Evolutionary conservation across 2,329 filamentous ascomycete genomes (phyloP).

Genomic region (Aspergillus fructus): DNA sequence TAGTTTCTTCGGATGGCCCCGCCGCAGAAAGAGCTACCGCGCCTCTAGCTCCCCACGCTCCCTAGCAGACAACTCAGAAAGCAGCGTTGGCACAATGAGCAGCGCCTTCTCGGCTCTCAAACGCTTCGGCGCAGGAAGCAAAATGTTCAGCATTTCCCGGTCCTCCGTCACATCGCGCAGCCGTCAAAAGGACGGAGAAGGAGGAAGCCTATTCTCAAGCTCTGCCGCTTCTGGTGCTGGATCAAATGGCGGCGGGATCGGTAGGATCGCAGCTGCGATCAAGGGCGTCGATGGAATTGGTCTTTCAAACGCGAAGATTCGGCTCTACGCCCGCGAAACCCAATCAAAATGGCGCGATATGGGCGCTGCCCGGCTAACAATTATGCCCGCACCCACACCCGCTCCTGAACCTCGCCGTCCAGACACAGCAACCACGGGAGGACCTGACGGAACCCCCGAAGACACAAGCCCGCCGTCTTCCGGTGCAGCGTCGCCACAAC

Average conservation of each 20-base stretch:
- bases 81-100: conserved; percentile 72
- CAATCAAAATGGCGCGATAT: conserved; percentile 86
- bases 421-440: conserved; percentile 37
- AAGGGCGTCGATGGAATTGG: conserved; percentile 64
- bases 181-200: conserved; percentile 41
- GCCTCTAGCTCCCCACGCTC: conserved; percentile 57
- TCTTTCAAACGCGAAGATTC: conserved; percentile 71
- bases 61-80: conserved; percentile 65
- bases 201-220: conserved; percentile 60
- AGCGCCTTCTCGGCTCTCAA: conserved; percentile 77
- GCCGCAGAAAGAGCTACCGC: conserved; percentile 54
- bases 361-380: conserved; percentile 78
- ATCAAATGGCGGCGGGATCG: conserved; percentile 58
- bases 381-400: conserved; percentile 59
- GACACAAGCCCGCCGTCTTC: conserved; percentile 23
- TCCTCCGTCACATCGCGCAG: conserved; percentile 67
- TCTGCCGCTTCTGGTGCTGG: conserved; percentile 47
- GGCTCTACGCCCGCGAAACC: conserved; percentile 76
- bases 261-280: conserved; percentile 47
- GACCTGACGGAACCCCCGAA: conserved; percentile 11
- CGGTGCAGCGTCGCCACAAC: conserved; percentile 37
- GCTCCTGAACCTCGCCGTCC: conserved; percentile 29
- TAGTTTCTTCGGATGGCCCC: conserved; percentile 53
- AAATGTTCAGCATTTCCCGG: conserved; percentile 77
- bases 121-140: conserved; percentile 69